A percentile compares a stretch with the other conserved stretches of the same genome.
phyloP scores from a whole-genome alignment of 2,329 filamentous ascomycete genomes.

The Claviceps citrina region DNA sequence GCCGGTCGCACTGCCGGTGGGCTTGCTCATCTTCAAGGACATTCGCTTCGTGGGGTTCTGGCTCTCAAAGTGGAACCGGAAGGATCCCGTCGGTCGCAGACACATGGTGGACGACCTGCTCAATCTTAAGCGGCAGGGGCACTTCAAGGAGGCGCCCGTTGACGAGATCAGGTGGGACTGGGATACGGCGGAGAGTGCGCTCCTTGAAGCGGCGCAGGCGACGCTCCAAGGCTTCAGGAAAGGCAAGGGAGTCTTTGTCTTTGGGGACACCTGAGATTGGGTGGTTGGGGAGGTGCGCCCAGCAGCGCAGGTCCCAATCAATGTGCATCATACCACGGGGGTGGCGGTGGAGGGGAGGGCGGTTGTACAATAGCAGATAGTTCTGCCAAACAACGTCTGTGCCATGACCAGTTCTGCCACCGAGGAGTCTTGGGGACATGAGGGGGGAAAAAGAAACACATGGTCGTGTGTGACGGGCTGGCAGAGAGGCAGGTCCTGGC shows the following conservation, averaged over 20 bases:
- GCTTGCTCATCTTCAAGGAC: slow-evolving; percentile 84
- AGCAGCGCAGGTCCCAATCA: too few relatives aligned
- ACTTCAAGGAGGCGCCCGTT: slow-evolving; percentile 74
- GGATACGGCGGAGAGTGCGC: slow-evolving; percentile 54
- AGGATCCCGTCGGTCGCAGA: slow-evolving; percentile 56
- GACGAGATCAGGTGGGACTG: slow-evolving; percentile 70
- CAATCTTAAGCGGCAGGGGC: slow-evolving; percentile 54
- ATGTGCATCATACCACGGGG: too few relatives aligned
- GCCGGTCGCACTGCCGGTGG: slow-evolving; percentile 66
- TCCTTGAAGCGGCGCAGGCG: slow-evolving; percentile 63
- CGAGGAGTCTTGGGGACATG: too few relatives aligned
- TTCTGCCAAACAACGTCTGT: neutral
- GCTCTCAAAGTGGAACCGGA: slow-evolving; percentile 78
- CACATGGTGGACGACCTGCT: slow-evolving; percentile 76
- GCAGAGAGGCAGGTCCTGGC: too few relatives aligned
- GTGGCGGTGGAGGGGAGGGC: too few relatives aligned
- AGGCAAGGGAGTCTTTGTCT: slow-evolving; percentile 85
- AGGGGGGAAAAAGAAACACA: too few relatives aligned
- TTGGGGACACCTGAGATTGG: slow-evolving; percentile 38
- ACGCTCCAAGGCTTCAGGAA: slow-evolving; percentile 71
- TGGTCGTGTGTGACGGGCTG: too few relatives aligned
- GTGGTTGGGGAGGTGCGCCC: too few relatives aligned
- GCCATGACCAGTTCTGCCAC: too few relatives aligned
- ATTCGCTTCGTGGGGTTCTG: slow-evolving; percentile 85
- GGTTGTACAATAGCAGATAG: slow-evolving; percentile 1